Base-by-base conservation (phyloP, 495 filamentous ascomycete genomes). In the Umbilicaria muhlenbergii region DNA sequence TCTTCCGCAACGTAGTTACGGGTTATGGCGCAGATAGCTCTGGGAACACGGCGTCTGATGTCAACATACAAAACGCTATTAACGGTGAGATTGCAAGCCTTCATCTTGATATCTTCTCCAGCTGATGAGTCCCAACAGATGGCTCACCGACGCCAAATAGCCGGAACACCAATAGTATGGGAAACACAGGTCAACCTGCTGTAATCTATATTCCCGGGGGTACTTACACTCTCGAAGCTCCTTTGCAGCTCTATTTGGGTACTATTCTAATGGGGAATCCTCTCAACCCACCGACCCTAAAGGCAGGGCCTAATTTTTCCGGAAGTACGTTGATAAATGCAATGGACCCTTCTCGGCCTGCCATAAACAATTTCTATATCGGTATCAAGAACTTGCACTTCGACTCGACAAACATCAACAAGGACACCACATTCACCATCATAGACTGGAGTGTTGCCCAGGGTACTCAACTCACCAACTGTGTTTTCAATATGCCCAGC, bases 381-480 rank as follows among this genome's bases (percentile, higher is more conserved):
- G 62, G 55, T 2, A 55, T 67, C 24, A 68, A 66, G 48, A 67
- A 68, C 38, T 36, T 68, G 5, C 43, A 63, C 1, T 38, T 68
- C 11, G 65, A 67, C 32, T 60, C 64, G 1, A 66, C 56, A 0
- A 43, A 33, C 13, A 42, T 66, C 11, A 43, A 50, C 36, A 17
- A 51, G 6, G 36, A 41, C 12, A 51, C 48, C 35, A 39, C 47
- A 1, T 48, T 71, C 11, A 52, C 54, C 11, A 51, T 66, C 4
- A 52, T 69, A 1, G 61, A 64, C 45, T 87, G 82, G 82, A 77
- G 78, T 0, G 78, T 78, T 17, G 75, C 77, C 12, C 60, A 84
- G 52, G 77, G 77, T 7, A 78, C 77, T n/a, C 79, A 77, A 46
- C 58, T 84, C 39, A 77, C 82, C 45, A 86, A 88, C 54, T 60